Evolutionary conservation across 148 eudicot species (phyloP).

Genomic region (Chenopodium berlandieri): DNA sequence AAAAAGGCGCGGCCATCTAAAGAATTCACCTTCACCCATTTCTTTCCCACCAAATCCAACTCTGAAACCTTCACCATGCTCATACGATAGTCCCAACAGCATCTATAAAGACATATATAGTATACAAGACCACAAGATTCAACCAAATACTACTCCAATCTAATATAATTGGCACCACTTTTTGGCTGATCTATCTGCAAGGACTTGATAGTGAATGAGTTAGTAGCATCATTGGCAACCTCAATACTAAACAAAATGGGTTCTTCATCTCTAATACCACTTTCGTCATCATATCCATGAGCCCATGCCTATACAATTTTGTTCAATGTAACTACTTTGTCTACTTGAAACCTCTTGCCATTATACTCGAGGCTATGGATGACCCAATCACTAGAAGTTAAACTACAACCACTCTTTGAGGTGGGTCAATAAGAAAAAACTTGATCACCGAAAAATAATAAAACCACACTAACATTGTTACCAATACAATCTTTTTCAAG

Average conservation of each 20-base stretch:
- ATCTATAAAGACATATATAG: background rate
- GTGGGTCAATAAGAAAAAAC: background rate
- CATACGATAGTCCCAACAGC: background rate
- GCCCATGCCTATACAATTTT: background rate
- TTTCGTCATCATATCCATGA: background rate
- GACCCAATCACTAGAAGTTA: background rate
- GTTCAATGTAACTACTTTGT: background rate
- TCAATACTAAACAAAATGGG: background rate
- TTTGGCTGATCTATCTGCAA: background rate
- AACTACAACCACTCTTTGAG: background rate
- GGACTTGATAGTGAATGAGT: background rate
- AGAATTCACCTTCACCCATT: conserved; percentile 14
- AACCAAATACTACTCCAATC: background rate
- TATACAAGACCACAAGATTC: conserved; percentile 12
- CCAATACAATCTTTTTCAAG: background rate
- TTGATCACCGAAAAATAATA: background rate
- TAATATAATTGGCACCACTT: background rate
- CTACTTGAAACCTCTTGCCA: background rate
- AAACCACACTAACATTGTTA: background rate
- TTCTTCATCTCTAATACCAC: too few species aligned
- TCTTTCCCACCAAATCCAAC: conserved; percentile 4
- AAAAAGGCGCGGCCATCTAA: conserved; percentile 17
- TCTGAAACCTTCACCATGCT: conserved; percentile 13
- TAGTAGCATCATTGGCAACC: background rate
- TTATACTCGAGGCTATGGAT: background rate